Percentiles rank a stretch among this genome's conserved stretches.
These are phyloP conservation scores for Pythium dissimile DNA, from an alignment of 352 stramenopile species.

Conservation along the genomic window DNA sequence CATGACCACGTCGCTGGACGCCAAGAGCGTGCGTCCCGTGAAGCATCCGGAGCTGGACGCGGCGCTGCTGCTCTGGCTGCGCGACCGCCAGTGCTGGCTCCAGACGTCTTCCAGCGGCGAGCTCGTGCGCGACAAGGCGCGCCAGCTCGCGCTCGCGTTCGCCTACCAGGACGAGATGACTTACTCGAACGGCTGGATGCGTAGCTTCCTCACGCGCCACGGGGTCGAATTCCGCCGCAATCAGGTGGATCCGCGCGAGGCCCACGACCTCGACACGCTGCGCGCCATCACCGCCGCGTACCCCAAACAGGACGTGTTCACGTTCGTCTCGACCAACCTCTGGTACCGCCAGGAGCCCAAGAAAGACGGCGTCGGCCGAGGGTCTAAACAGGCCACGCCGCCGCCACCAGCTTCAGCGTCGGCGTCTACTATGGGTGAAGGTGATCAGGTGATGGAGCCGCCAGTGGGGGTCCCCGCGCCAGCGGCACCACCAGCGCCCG, in stretches of 20 bases:
- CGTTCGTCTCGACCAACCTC: constrained; percentile 16
- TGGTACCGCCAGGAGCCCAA: constrained; percentile 19
- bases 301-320: constrained; percentile 18
- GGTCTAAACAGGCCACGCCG: no score
- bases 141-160: constrained; percentile 35
- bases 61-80: constrained; percentile 43
- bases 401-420: no score
- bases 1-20: constrained; percentile 36
- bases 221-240: constrained; percentile 36
- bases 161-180: constrained; percentile 31
- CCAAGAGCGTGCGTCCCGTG: constrained; percentile 39
- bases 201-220: constrained; percentile 56
- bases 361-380: constrained; percentile 1
- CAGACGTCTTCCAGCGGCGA: constrained; percentile 27
- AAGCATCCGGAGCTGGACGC: constrained; percentile 53
- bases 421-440: no score
- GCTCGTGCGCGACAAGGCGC: constrained; percentile 32
- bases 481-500: neutral
- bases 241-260: constrained; percentile 14
- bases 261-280: neutral
- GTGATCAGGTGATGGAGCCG: no score
- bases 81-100: constrained; percentile 25
- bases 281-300: constrained; percentile 8
- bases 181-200: constrained; percentile 67
- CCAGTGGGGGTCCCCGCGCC: no score